phyloP scores from a whole-genome alignment of 2,329 filamentous ascomycete species.

The Venturia aucupariae region DNA sequence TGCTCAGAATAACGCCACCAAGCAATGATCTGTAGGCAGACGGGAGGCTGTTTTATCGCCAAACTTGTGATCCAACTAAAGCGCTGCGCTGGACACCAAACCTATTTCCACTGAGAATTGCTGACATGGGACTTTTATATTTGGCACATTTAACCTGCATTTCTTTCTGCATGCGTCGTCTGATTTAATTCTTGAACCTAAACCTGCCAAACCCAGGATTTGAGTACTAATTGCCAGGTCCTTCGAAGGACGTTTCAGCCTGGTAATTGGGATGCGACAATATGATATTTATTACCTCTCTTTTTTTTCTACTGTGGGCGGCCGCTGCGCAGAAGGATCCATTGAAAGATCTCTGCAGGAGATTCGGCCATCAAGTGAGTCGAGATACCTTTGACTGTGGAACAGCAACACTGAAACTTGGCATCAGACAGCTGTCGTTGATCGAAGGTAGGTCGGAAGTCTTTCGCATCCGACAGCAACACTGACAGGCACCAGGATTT shows the following conservation, averaged over 20 bases:
- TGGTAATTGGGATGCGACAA: not conserved
- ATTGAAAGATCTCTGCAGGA: constrained; percentile 13
- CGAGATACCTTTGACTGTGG: too few species aligned
- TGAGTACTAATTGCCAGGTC: not conserved
- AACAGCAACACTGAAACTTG: constrained; percentile 22
- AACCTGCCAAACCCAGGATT: not conserved
- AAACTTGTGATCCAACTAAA: too few species aligned
- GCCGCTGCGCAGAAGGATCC: constrained; percentile 12
- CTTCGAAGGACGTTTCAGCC: not conserved
- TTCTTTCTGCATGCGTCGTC: not conserved
- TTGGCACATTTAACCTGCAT: not conserved
- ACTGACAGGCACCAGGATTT: constrained; percentile 33
- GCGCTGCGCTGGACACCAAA: too few species aligned
- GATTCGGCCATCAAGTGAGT: not conserved
- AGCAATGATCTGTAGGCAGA: not conserved
- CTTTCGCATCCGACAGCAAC: not conserved
- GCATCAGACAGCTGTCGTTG: constrained; percentile 52
- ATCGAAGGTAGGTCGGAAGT: constrained; percentile 21
- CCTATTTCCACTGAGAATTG: too few species aligned
- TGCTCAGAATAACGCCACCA: not conserved
- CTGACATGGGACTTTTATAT: not conserved
- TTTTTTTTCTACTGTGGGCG: not conserved
- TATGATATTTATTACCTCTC: not conserved
- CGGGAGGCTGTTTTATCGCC: not conserved
- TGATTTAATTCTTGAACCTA: not conserved